These are phyloP conservation scores for Eremochloa ophiuroides DNA, from an alignment of 176 grass and related monocot species.

Conservation along the genomic window DNA sequence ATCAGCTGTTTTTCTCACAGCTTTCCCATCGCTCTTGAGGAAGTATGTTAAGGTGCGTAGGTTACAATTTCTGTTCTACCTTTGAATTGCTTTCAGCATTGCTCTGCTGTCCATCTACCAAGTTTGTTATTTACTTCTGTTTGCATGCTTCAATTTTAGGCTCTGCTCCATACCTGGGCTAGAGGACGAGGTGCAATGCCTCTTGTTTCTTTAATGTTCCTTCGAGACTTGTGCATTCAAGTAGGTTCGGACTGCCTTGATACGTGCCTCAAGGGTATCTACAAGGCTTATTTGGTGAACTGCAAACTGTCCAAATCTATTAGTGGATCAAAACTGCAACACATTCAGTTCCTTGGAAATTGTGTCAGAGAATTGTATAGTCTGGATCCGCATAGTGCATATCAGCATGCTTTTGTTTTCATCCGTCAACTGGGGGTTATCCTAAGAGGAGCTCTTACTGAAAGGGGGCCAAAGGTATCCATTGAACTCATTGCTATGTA, in stretches of 20 bases:
- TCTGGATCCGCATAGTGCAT: conserved; percentile 65
- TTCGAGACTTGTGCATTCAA: conserved; percentile 85
- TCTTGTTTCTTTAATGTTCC: conserved; percentile 83
- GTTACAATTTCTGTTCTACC: conserved; percentile 7
- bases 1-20: conserved; percentile 78
- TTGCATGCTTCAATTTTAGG: conserved; percentile 44
- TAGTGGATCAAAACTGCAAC: conserved; percentile 71
- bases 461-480: conserved; percentile 86
- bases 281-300: conserved; percentile 98
- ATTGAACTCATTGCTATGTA: conserved; percentile 8
- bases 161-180: conserved; percentile 80
- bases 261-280: conserved; percentile 78
- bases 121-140: conserved; percentile 5
- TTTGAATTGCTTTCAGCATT: conserved; percentile 9
- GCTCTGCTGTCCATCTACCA: conserved; percentile 10
- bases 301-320: conserved; percentile 94
- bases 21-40: conserved; percentile 82
- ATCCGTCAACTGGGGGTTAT: conserved; percentile 88
- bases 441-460: conserved; percentile 69
- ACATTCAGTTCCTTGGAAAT: conserved; percentile 93
- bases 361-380: conserved; percentile 84
- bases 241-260: conserved; percentile 91
- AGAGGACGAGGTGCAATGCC: conserved; percentile 72
- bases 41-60: conserved; percentile 89
- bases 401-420: conserved; percentile 94